phyloP scores from a whole-genome alignment of 495 filamentous ascomycete species.

The Podospora didyma region DNA sequence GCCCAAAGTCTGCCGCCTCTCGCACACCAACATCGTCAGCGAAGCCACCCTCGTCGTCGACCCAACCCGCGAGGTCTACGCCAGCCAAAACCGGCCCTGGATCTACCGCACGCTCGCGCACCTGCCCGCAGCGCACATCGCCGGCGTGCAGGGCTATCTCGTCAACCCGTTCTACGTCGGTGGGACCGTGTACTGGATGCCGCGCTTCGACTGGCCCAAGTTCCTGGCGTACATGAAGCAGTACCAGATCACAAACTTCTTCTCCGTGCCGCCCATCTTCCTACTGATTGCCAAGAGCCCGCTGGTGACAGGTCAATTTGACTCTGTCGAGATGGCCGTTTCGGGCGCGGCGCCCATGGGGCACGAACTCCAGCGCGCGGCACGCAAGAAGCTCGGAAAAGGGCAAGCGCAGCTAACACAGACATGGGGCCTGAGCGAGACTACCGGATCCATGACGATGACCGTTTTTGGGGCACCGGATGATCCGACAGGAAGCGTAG shows the following conservation, averaged over 20 bases:
- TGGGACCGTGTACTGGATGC: conserved; percentile 50
- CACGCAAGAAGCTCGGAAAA: conserved; percentile 26
- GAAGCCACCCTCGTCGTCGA: conserved; percentile 19
- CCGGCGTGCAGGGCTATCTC: conserved; percentile 42
- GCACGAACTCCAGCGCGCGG: conserved; percentile 31
- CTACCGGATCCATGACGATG: conserved; percentile 27
- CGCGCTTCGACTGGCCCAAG: conserved; percentile 38
- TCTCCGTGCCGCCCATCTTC: conserved; percentile 49
- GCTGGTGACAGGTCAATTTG: conserved; percentile 46
- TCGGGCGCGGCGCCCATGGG: conserved; percentile 35
- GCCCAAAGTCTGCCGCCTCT: conserved; percentile 78
- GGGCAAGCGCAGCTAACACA: conserved; percentile 48
- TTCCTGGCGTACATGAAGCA: conserved; percentile 41
- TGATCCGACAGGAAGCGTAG: conserved; percentile 26
- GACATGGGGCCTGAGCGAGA: conserved; percentile 74
- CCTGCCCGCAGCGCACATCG: conserved; percentile 44
- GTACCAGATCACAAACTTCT: conserved; percentile 44
- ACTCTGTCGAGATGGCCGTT: conserved; percentile 16
- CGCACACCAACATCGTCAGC: conserved; percentile 63
- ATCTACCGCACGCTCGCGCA: conserved; percentile 43
- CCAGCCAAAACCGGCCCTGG: background rate
- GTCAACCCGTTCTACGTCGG: conserved; percentile 35
- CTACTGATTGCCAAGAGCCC: conserved; percentile 46
- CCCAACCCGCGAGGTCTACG: conserved; percentile 8
- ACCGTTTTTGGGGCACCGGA: conserved; percentile 10